phyloP scores from a whole-genome alignment of 768 basidiomycete genomes.

The Lactarius sp. region DNA sequence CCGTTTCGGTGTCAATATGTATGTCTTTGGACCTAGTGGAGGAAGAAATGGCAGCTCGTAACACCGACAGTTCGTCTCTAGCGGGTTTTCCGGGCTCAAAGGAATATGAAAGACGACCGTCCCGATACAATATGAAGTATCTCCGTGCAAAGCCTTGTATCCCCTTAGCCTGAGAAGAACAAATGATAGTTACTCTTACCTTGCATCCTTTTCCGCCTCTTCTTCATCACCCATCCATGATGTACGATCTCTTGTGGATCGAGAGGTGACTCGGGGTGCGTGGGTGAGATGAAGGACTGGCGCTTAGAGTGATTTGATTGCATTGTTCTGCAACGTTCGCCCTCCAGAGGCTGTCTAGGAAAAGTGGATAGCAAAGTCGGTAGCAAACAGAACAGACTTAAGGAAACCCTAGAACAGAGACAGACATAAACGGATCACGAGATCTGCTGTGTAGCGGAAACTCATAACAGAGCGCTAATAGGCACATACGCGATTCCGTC shows the following conservation, averaged over 20 bases:
- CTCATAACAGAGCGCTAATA: not conserved
- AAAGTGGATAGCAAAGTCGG: not conserved
- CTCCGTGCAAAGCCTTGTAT: slow-evolving; percentile 74
- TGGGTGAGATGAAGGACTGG: not conserved
- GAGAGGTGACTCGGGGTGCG: not conserved
- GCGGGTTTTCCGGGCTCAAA: slow-evolving; percentile 65
- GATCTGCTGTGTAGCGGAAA: not conserved
- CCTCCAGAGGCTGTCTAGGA: not conserved
- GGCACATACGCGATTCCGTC: not conserved
- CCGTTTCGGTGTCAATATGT: slow-evolving; percentile 69
- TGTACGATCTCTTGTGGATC: slow-evolving; percentile 35
- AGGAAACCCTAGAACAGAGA: not conserved
- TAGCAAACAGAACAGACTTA: not conserved
- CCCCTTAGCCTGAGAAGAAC: not conserved
- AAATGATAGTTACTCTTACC: slow-evolving; percentile 39
- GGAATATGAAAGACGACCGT: slow-evolving; percentile 70
- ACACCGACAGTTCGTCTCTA: slow-evolving; percentile 60
- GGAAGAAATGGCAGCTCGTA: slow-evolving; percentile 74
- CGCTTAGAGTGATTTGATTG: not conserved
- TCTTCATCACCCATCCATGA: slow-evolving; percentile 83
- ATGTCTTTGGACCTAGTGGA: slow-evolving; percentile 71
- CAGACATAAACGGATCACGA: not conserved
- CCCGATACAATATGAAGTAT: slow-evolving; percentile 66
- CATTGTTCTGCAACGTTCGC: not conserved
- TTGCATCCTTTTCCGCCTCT: slow-evolving; percentile 85